Evolutionary conservation across 2,329 filamentous ascomycete genomes (phyloP).

Genomic region (Sporothrix inflata): DNA sequence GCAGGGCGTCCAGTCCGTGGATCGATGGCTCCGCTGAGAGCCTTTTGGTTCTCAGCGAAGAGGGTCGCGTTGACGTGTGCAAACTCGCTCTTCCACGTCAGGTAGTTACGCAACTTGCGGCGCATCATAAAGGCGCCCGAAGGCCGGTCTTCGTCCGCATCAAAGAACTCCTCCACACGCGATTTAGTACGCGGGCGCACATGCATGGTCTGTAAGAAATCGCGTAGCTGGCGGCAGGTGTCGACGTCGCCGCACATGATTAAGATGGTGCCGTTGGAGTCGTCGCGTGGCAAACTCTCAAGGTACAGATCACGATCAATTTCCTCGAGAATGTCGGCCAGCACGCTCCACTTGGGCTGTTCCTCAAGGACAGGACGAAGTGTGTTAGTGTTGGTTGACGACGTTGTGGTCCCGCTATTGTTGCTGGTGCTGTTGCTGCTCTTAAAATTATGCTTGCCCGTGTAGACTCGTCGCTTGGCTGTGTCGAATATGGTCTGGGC

Average conservation of each 20-base stretch:
- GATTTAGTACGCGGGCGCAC: slow-evolving; percentile 60
- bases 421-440: slow-evolving; percentile 47
- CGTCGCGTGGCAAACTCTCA: slow-evolving; percentile 71
- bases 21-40: slow-evolving; percentile 68
- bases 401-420: slow-evolving; percentile 37
- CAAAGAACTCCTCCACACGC: slow-evolving; percentile 51
- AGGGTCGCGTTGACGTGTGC: slow-evolving; percentile 79
- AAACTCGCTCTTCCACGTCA: slow-evolving; percentile 89
- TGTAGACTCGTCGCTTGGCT: slow-evolving; percentile 85
- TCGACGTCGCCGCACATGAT: slow-evolving; percentile 93
- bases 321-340: slow-evolving; percentile 90
- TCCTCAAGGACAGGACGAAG: slow-evolving; percentile 86
- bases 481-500: slow-evolving; percentile 93
- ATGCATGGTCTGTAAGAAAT: slow-evolving; percentile 91
- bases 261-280: slow-evolving; percentile 87
- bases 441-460: slow-evolving; percentile 62
- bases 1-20: slow-evolving; percentile 50
- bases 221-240: slow-evolving; percentile 84
- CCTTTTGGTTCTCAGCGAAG: slow-evolving; percentile 79
- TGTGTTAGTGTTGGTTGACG: slow-evolving; percentile 54
- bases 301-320: slow-evolving; percentile 86
- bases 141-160: slow-evolving; percentile 60
- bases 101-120: slow-evolving; percentile 80
- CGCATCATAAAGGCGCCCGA: slow-evolving; percentile 90
- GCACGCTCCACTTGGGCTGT: slow-evolving; percentile 87